Evolutionary conservation across 106 monocot genomes (phyloP).

Genomic region (Allium sativum): DNA sequence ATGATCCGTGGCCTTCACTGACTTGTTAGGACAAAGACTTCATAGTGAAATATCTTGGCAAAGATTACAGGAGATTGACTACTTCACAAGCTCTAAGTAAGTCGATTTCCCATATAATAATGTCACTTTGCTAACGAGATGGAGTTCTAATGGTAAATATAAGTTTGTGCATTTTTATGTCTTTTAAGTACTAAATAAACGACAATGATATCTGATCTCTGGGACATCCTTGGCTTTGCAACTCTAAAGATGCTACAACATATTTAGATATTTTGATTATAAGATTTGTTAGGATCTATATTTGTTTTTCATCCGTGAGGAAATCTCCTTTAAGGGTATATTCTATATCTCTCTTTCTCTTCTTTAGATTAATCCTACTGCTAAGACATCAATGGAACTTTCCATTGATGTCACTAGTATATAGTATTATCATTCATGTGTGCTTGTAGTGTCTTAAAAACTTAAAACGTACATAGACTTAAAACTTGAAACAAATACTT

Average conservation of each 20-base stretch:
- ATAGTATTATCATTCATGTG: background rate
- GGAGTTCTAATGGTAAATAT: background rate
- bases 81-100: constrained; percentile 48
- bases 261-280: constrained; percentile 56
- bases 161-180: background rate
- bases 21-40: constrained; percentile 61
- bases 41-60: constrained; percentile 54
- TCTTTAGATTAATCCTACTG: too few species aligned
- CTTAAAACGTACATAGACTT: too few species aligned
- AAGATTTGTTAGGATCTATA: constrained; percentile 51
- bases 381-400: background rate
- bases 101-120: background rate
- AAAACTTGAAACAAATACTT: too few species aligned
- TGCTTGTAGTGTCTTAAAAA: too few species aligned
- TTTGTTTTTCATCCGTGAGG: constrained; percentile 61
- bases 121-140: background rate
- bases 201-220: background rate
- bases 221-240: constrained; percentile 84
- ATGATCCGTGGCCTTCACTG: constrained; percentile 73
- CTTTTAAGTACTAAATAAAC: background rate
- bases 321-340: constrained; percentile 67
- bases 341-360: background rate
- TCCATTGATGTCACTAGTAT: background rate
- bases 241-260: constrained; percentile 40
- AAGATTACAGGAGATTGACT: constrained; percentile 59